Base-by-base conservation (phyloP, 2,329 filamentous ascomycete species). In the Penicillium psychrosexuale region DNA sequence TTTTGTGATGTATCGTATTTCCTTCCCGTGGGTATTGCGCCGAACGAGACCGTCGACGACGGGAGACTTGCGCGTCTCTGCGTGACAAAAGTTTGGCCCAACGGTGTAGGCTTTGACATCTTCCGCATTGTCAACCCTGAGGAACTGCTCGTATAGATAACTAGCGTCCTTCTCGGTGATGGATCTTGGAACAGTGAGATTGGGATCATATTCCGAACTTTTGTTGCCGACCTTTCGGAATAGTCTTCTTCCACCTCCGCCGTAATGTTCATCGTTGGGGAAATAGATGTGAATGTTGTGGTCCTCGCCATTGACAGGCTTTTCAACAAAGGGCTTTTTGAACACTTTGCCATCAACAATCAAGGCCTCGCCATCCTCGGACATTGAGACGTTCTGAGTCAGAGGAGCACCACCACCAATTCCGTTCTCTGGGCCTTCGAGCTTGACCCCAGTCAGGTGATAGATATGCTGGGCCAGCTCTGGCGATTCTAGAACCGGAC, bases 221-320 rank as follows among this genome's bases (percentile, higher is more conserved):
- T 99, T 99, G 80, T 99, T 99, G 67, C 95, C 95, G 66, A 99
- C 90, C 74, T 99, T 99, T 55, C 94, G 84, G 76, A 99, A 99
- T 3, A 99, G 82, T 63, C 93, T 90, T 55, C 95, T 84, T 27
- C 91, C 95, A 56, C 94, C 94, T 45, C 93, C 92, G 4, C 92
- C 91, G 45, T 89, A 84, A 39, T 90, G 88, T 55, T 77, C 70
- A 57, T 74, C 72, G 59, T 87, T 89, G 22, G 93, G 90, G 68
- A 95, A 97, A 76, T 97, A 99, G 53, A 99, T 97, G 75, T 96
- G 89, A 66, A 99, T 96, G 71, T 99, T 99, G 77, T 99, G 94
- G 68, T 99, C 93, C 75, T 99, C 94, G 33, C 94, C 94, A 68
- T 90, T 97, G n/a, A 91, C 92, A 0, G 94, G 94, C 72, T 99